Conservation (phyloP, 176 grass and related monocot species). For the Phyllostachys edulis region DNA sequence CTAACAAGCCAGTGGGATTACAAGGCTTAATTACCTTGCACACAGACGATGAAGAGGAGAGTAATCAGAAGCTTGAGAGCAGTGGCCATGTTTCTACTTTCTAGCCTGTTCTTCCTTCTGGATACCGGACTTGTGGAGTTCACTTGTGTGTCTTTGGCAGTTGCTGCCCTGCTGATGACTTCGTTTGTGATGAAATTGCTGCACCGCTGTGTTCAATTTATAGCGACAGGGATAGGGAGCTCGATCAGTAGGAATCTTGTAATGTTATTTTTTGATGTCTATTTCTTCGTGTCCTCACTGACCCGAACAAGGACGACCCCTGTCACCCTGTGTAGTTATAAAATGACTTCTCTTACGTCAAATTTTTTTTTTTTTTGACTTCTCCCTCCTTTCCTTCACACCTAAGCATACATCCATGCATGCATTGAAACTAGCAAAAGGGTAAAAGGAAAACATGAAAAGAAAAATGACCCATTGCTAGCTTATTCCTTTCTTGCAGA, state of each 20-base stretch:
- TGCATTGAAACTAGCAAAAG: not conserved
- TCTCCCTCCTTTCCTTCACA: not conserved
- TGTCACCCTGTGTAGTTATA: not conserved
- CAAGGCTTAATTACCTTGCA: not conserved
- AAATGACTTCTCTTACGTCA: not conserved
- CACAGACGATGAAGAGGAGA: not conserved
- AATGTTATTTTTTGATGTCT: not conserved
- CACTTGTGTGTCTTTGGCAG: not conserved
- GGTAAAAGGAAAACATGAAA: not conserved
- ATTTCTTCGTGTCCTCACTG: not conserved
- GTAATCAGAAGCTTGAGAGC: not conserved
- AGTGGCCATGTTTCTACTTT: not conserved
- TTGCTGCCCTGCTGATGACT: not conserved
- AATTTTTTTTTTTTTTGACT: too few species aligned
- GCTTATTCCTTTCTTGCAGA: not conserved
- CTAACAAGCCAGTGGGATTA: not conserved
- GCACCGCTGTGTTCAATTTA: slow-evolving; percentile 16
- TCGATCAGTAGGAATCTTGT: not conserved
- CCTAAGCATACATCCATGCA: not conserved
- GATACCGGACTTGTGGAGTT: not conserved
- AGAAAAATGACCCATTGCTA: not conserved
- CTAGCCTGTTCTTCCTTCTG: not conserved
- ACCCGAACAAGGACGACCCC: not conserved
- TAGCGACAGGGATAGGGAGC: not conserved
- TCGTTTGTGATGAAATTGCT: not conserved